Percentiles rank a stretch among this genome's conserved stretches.
These are phyloP conservation scores for Trichoderma afroharzianum DNA, from an alignment of 2,329 filamentous ascomycete genomes.

Conservation along the genomic window DNA sequence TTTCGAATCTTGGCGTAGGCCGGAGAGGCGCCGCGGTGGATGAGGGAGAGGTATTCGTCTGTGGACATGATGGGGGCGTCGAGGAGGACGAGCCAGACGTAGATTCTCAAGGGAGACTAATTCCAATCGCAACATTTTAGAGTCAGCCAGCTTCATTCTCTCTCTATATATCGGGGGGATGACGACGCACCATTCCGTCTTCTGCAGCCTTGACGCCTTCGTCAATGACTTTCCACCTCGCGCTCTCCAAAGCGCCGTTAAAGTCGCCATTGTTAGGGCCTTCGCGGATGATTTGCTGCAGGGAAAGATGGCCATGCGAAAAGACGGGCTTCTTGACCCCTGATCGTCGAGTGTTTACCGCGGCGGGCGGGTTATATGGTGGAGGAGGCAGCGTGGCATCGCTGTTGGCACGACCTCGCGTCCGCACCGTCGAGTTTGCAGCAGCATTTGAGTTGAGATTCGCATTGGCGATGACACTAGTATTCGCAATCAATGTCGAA, in stretches of 20 bases:
- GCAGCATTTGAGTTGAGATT: background rate
- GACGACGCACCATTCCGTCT: conserved; percentile 69
- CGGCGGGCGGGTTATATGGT: conserved; percentile 34
- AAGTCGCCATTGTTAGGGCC: conserved; percentile 72
- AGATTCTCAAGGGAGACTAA: conserved; percentile 88
- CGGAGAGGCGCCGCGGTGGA: conserved; percentile 89
- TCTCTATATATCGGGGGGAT: background rate
- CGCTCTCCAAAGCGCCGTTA: conserved; percentile 62
- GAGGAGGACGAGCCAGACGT: conserved; percentile 92
- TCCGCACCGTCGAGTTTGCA: conserved; percentile 33
- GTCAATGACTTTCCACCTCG: conserved; percentile 69
- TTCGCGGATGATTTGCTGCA: conserved; percentile 76
- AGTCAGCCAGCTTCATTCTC: background rate
- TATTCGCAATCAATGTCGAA: background rate
- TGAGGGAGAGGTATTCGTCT: conserved; percentile 81
- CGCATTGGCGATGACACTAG: background rate
- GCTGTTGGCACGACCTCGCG: conserved; percentile 67
- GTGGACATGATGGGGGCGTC: conserved; percentile 82
- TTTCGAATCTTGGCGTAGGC: conserved; percentile 98
- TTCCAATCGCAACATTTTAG: background rate
- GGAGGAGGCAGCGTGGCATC: conserved; percentile 52
- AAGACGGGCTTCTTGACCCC: conserved; percentile 42
- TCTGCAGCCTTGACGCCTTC: conserved; percentile 73
- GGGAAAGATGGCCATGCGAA: conserved; percentile 54
- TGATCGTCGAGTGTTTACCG: conserved; percentile 35